phyloP scores from a whole-genome alignment of 2,329 filamentous ascomycete genomes.

The Elsinoe fawcettii region DNA sequence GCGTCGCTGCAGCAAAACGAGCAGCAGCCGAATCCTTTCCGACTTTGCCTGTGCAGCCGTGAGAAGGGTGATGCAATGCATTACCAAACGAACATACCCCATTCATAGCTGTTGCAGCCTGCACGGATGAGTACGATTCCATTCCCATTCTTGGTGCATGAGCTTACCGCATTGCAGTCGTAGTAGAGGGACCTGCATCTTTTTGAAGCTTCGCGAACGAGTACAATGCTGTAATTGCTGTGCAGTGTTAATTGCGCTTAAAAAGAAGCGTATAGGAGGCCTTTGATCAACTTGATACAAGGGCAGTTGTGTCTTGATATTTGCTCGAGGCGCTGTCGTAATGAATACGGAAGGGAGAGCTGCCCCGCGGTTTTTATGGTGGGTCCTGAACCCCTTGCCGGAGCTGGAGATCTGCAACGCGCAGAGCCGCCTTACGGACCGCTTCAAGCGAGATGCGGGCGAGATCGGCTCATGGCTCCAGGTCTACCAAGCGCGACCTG shows the following conservation, averaged over 20 bases:
- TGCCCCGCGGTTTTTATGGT: constrained; percentile 3
- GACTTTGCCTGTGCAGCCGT: constrained; percentile 59
- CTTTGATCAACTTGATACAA: neutral
- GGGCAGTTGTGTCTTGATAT: neutral
- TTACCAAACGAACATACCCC: constrained; percentile 50
- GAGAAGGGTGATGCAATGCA: constrained; percentile 9
- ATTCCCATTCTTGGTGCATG: neutral
- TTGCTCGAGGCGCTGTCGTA: neutral
- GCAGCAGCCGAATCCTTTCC: constrained; percentile 82
- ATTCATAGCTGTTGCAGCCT: constrained; percentile 98
- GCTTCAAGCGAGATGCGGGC: neutral
- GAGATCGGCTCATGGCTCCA: neutral
- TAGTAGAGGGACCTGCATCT: constrained; percentile 72
- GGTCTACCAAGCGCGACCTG: neutral
- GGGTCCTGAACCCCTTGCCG: constrained; percentile 1
- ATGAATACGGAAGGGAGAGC: neutral
- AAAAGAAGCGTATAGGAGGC: no score
- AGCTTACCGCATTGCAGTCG: constrained; percentile 65
- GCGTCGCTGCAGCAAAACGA: constrained; percentile 78
- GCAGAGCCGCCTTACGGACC: neutral
- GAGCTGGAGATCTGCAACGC: neutral
- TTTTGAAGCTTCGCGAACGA: constrained; percentile 16
- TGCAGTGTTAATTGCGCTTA: no score
- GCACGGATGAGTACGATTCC: constrained; percentile 18
- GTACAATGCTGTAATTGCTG: no score